Percentiles rank a stretch among this genome's conserved stretches.
Evolutionary conservation across 306 rosid species (phyloP).

Genomic region (Rosa rugosa): DNA sequence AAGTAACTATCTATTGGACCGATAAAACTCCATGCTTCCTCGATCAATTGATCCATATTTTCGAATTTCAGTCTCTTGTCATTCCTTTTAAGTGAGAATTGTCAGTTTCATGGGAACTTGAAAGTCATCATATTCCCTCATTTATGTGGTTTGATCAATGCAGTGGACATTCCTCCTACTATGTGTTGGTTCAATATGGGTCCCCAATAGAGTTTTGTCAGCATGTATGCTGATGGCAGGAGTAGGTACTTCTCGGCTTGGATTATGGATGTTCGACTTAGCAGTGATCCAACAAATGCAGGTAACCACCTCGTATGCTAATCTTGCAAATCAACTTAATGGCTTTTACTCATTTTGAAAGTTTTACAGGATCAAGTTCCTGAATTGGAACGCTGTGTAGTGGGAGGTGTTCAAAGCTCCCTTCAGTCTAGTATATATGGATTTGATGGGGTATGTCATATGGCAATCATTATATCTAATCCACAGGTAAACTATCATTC

Average conservation of each 20-base stretch:
- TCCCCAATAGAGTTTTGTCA: conserved; percentile 38
- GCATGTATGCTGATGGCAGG: conserved; percentile 74
- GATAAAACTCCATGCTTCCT: too few species aligned
- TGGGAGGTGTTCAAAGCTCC: conserved; percentile 88
- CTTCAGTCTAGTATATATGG: conserved; percentile 82
- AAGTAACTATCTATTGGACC: too few species aligned
- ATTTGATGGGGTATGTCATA: conserved; percentile 67
- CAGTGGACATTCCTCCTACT: conserved; percentile 77
- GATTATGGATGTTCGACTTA: conserved; percentile 88
- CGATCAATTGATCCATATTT: too few species aligned
- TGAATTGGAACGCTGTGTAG: conserved; percentile 73
- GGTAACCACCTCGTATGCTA: conserved; percentile 47
- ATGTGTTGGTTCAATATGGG: conserved; percentile 66
- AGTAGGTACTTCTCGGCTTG: conserved; percentile 83
- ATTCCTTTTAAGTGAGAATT: too few species aligned
- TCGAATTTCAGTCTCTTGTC: too few species aligned
- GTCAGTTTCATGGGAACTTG: too few species aligned
- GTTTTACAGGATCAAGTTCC: conserved; percentile 72
- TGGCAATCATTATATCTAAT: conserved; percentile 75
- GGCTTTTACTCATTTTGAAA: neutral
- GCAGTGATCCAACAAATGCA: conserved; percentile 92
- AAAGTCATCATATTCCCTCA: too few species aligned
- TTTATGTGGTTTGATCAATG: conserved; percentile 8
- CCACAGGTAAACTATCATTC: conserved; percentile 54
- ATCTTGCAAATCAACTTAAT: neutral